Percentiles rank a stretch among this genome's conserved stretches.
Conservation (phyloP, 768 basidiomycete genomes). For the Calocera viscosa region DNA sequence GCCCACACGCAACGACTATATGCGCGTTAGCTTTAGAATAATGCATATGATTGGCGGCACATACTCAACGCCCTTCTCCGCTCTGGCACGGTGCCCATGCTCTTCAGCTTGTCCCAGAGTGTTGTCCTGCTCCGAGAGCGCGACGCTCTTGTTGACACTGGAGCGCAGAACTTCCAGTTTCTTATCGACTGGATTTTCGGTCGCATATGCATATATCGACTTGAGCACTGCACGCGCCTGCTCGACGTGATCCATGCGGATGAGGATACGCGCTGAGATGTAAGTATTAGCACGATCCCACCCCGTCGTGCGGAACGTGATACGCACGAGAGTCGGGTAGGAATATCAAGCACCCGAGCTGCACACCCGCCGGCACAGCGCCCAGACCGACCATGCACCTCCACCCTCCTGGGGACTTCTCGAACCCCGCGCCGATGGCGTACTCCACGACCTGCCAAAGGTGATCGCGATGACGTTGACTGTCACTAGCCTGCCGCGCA, state of each 20-base stretch:
- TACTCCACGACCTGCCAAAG: constrained; percentile 70
- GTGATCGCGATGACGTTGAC: constrained; percentile 77
- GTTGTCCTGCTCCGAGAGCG: constrained; percentile 51
- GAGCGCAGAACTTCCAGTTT: constrained; percentile 43
- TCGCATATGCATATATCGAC: constrained; percentile 59
- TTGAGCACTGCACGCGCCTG: constrained; percentile 44
- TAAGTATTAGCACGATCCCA: no score
- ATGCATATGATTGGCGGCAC: constrained; percentile 18
- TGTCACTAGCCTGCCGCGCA: constrained; percentile 66
- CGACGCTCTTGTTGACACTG: constrained; percentile 48
- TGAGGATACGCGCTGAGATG: constrained; percentile 48
- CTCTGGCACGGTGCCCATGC: constrained; percentile 42
- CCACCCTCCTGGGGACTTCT: constrained; percentile 52
- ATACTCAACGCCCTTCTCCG: constrained; percentile 60
- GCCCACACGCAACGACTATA: constrained; percentile 59
- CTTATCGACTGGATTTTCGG: constrained; percentile 48
- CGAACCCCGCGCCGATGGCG: constrained; percentile 56
- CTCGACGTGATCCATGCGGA: constrained; percentile 41
- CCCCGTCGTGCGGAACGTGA: neutral
- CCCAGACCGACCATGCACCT: constrained; percentile 76
- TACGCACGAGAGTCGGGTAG: constrained; percentile 67
- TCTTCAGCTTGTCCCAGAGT: constrained; percentile 41
- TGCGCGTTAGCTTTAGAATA: no score
- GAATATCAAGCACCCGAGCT: constrained; percentile 47
- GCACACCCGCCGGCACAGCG: constrained; percentile 52